Conservation (phyloP, 2,329 filamentous ascomycete genomes). For the Diplodia mutila region DNA sequence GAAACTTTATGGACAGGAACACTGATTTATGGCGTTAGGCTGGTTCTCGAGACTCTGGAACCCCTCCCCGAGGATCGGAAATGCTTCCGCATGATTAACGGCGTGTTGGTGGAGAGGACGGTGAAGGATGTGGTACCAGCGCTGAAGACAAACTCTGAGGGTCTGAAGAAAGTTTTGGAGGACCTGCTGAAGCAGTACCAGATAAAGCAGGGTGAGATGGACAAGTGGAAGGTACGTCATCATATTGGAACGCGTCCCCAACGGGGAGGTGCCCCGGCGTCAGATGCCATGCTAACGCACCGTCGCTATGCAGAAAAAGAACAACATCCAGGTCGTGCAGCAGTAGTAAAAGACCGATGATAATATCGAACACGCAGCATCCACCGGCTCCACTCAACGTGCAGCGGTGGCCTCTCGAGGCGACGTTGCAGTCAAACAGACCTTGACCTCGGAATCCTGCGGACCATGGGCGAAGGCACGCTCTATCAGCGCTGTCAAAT, state of each 20-base stretch:
- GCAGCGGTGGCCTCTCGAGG: constrained; percentile 1
- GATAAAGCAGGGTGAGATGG: constrained; percentile 88
- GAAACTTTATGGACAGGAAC: not conserved
- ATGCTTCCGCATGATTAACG: constrained; percentile 98
- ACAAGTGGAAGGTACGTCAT: constrained; percentile 91
- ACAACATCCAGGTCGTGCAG: constrained; percentile 85
- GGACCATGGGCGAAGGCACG: not conserved
- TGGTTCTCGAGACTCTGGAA: constrained; percentile 88
- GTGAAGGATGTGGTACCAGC: constrained; percentile 91
- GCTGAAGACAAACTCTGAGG: constrained; percentile 90
- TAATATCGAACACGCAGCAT: not conserved
- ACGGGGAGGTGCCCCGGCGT: not conserved
- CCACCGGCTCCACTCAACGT: constrained; percentile 1
- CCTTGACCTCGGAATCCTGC: constrained; percentile 1
- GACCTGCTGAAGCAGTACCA: constrained; percentile 97
- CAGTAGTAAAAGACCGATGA: constrained; percentile 65
- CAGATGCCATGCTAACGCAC: constrained; percentile 25
- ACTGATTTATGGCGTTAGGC: constrained; percentile 57
- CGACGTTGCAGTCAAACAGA: constrained; percentile 9
- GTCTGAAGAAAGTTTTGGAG: constrained; percentile 89
- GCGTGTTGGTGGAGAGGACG: constrained; percentile 90
- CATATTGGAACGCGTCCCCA: not conserved
- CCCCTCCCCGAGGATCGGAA: constrained; percentile 85
- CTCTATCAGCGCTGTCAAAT: constrained; percentile 11
- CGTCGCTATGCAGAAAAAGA: constrained; percentile 69